Conservation (phyloP, 257 asterid genomes). For the Lycium ferocissimum region DNA sequence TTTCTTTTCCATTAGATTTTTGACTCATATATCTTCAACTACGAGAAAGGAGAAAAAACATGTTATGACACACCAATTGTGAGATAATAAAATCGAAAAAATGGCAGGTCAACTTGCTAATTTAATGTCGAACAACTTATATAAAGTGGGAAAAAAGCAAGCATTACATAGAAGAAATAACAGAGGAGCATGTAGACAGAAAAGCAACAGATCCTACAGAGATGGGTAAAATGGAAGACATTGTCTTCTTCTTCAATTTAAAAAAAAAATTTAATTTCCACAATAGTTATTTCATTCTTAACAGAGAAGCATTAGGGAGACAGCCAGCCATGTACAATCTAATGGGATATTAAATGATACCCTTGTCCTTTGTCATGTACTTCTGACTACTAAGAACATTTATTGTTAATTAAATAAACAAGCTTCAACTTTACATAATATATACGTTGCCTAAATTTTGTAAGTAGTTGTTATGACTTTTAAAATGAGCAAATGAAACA, state of each 20-base stretch:
- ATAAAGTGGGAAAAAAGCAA: background rate
- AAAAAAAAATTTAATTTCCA: background rate
- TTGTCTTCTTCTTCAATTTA: constrained; percentile 36
- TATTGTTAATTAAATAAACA: background rate
- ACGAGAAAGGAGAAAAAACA: background rate
- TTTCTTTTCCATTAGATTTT: background rate
- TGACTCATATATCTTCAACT: background rate
- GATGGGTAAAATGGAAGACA: constrained; percentile 34
- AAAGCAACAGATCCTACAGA: constrained; percentile 33
- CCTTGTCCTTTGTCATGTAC: constrained; percentile 20
- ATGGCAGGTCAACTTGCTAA: background rate
- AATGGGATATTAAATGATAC: background rate
- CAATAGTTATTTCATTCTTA: background rate
- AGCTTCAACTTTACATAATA: background rate
- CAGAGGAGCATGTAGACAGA: constrained; percentile 27
- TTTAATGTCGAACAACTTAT: background rate
- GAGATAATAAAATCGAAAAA: background rate
- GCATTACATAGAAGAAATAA: background rate
- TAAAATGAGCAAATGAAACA: too few species aligned
- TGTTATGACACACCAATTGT: background rate
- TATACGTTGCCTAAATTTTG: background rate
- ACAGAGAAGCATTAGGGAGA: constrained; percentile 32
- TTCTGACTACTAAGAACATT: background rate
- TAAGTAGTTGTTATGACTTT: too few species aligned
- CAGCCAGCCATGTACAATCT: constrained; percentile 26